Conservation (phyloP, 2,329 filamentous ascomycete species). For the Colletotrichum nymphaeae region DNA sequence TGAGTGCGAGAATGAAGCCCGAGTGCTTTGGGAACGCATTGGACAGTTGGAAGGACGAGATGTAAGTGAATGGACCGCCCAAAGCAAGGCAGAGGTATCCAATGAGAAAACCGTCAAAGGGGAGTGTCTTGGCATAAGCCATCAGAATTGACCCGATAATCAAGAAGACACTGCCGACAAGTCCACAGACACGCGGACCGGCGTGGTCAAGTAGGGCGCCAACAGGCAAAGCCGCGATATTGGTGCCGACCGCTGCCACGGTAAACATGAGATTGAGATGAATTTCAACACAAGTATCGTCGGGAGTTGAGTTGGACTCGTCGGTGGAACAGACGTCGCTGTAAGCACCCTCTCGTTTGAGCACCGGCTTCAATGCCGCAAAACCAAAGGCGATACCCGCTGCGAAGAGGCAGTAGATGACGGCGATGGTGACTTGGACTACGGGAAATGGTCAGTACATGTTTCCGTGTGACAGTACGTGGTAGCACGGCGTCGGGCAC, state of each 20-base stretch:
- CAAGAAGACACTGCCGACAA: constrained; percentile 77
- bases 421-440: constrained; percentile 53
- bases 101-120: constrained; percentile 79
- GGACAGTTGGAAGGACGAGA: constrained; percentile 85
- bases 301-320: constrained; percentile 37
- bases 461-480: background rate
- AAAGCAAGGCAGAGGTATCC: constrained; percentile 83
- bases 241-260: constrained; percentile 86
- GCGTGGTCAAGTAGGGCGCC: constrained; percentile 87
- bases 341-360: constrained; percentile 80
- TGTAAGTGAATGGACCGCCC: constrained; percentile 85
- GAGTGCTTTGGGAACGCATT: constrained; percentile 84
- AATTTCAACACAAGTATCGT: constrained; percentile 64
- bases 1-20: constrained; percentile 81
- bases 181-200: constrained; percentile 81
- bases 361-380: constrained; percentile 84
- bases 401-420: constrained; percentile 51
- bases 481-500: background rate
- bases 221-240: constrained; percentile 86
- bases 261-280: constrained; percentile 93
- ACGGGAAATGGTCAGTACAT: background rate
- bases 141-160: constrained; percentile 78
- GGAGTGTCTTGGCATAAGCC: constrained; percentile 71
- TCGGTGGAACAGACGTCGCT: constrained; percentile 65
- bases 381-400: constrained; percentile 86